Base-by-base conservation (phyloP, 2,329 filamentous ascomycete species). In the Didymella pinodella region DNA sequence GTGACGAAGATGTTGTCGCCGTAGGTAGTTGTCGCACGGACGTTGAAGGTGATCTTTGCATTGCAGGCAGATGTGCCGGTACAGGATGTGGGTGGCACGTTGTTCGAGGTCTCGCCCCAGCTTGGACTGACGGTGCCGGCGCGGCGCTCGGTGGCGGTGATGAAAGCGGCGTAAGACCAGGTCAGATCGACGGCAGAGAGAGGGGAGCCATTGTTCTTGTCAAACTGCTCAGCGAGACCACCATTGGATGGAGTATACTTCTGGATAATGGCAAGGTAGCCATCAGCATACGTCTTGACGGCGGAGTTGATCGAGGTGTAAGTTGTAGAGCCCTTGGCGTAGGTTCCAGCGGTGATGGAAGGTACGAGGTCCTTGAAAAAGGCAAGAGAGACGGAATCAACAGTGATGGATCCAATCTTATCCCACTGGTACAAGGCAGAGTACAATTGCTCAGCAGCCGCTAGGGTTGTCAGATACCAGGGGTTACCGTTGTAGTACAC, bases 381-480 rank as follows among this genome's bases (percentile, higher is more conserved):
- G 7, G 84, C 71, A 8, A 92, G 81, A 0, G 90, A 92, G 1
- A 82, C 83, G 0, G 81, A 78, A 5, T 86, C 89, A 46, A 94
- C 84, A 0, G 83, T 84, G 67, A 96, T 83, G 6, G 82, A 87
- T 1, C 86, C 87, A 26, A 82, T 75, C 34, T 80, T 77, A 62
- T 88, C 82, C 90, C 90, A 94, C 48, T 89, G 86, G 64, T 89
- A 88, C 1, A 93, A 70, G 0, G 91, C 89, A 67, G 90, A 88
- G 73, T 93, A 94, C 2, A 96, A 84, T 71, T 91, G 88, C 76
- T 95, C 91, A 3, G 91, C 92, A 0, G 90, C 90, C 1, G 90
- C 90, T 29, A 92, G 82, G 0, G 90, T 94, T 67, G 85, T 85
- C 12, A 94, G 82, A 68, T 92, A 84, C 91, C 91, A 95, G 1